phyloP scores from a whole-genome alignment of 139 green algal genomes.

The Ulvella scutata region DNA sequence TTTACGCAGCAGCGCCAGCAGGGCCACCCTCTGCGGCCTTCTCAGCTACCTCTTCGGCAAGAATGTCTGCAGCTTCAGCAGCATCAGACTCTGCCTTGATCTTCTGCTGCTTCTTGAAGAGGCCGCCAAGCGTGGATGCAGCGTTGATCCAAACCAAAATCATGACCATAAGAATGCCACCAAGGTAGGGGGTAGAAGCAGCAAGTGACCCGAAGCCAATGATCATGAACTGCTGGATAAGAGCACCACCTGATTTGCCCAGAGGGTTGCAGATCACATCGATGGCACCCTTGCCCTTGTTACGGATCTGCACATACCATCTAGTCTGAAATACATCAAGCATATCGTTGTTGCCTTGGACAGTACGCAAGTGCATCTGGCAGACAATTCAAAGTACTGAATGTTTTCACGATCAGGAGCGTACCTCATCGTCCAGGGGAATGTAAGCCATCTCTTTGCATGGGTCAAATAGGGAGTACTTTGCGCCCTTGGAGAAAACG shows the following conservation, averaged over 20 bases:
- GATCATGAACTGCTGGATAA: conserved; percentile 98
- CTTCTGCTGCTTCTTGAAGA: conserved; percentile 60
- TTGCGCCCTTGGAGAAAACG: conserved; percentile 94
- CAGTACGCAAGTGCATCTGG: not conserved
- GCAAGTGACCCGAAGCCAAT: conserved; percentile 92
- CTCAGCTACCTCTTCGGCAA: too few species aligned
- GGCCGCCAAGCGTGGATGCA: conserved; percentile 56
- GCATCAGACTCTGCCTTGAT: not conserved
- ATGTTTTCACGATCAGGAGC: conserved; percentile 28
- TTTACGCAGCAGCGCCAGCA: too few species aligned
- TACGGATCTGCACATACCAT: conserved; percentile 28
- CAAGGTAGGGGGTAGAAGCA: conserved; percentile 92
- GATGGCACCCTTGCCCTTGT: conserved; percentile 98
- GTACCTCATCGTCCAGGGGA: conserved; percentile 76
- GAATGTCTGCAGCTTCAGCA: not conserved
- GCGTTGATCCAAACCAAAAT: conserved; percentile 79
- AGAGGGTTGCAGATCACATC: conserved; percentile 99
- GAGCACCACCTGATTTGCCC: conserved; percentile 91
- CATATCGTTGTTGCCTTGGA: not conserved
- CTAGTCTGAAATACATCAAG: not conserved
- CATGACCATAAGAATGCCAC: conserved; percentile 78
- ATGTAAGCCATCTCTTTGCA: conserved; percentile 99
- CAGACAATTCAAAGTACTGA: not conserved
- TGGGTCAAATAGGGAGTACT: conserved; percentile 98
- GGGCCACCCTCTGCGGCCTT: too few species aligned